Base-by-base conservation (phyloP, 116 monocot genomes). In the Posidonia oceanica region DNA sequence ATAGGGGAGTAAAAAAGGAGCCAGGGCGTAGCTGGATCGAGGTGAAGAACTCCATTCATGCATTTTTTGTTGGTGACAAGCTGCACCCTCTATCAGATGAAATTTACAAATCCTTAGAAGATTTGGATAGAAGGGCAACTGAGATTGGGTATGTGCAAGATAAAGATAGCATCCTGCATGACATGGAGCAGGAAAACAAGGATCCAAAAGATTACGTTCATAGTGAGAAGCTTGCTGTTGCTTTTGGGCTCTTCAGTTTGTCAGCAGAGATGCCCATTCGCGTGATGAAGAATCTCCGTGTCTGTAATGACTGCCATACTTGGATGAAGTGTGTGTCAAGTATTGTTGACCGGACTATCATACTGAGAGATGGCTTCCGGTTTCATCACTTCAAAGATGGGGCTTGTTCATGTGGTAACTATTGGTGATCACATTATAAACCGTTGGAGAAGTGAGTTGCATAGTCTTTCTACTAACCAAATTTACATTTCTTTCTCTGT, bases 1-100 rank as follows among this genome's bases (percentile, higher is more conserved):
- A 86, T 56, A 86, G 74, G 72, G 86, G 83, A 60, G 84, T 91
- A 18, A 95, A 83, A 66, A 95, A 95, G 76, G 95, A 95, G 64
- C 95, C 95, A 3, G 95, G 95, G 7, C 75, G 79, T 17, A 95
- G 95, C 39, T 95, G 91, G 91, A 88, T 91, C 56, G 95, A 91
- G 69, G 88, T 74, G 18, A 83, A 84, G 66, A 91, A 86, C 61
- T 70, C 39, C 22, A 68, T 94, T 22, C 94, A 94, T 69, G 76
- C 86, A 15, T 94, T 94, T 63, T 88, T 82, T 72, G 94, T 84
- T 60, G 91, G 91, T 6, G 91, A 94, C 63, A 72, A 67, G 40
- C 61, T 79, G 10, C 94, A 94, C 56, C 78, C 84, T 15, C 68
- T 80, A 11, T 75, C 81, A 18, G 78, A 83, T 55, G 72, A 64